Base-by-base conservation (phyloP, 2,329 filamentous ascomycete species). In the Pseudovirgaria hyperparasitica region DNA sequence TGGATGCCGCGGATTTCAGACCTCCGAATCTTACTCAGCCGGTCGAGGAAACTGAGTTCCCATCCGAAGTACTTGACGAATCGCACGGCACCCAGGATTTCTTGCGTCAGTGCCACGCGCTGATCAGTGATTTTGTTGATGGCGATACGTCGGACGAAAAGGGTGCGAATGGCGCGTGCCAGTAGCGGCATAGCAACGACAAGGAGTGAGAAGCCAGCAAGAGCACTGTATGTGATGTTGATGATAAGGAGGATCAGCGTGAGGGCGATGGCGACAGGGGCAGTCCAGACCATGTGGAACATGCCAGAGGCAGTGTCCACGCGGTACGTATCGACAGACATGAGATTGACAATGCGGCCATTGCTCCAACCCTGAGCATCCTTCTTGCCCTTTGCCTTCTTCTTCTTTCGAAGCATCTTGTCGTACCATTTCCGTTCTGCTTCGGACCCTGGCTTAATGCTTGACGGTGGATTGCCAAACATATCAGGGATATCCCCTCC, bases 61-160 rank as follows among this genome's bases (percentile, higher is more conserved):
- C 87, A 96, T 6, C 85, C 86, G 48, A 94, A 96, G 52, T 74
- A 94, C 52, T 96, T 96, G 56, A 96, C 87, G 45, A 96, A 94
- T 15, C 86, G 72, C 14, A 94, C 86, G 0, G 84, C 82, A 40
- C 85, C 78, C 9, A 96, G 47, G 27, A 96, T 92, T 48, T 96
- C 87, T 48, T 94, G 86, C 0, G 85, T 94, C 18, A 96, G 61
- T 27, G 80, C 80, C 6, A 96, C 86, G 36, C 87, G 73, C 55
- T 92, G 81, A 48, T 96, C 87, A 2, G 87, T 96, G 33, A 94
- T 72, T 45, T 85, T 86, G 65, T 94, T 96, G 62, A 96, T 94
- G 16, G 55, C 63, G 41, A 72, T 72, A 43, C 90, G 72, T 27
- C 84, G 74, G 10, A 58, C 59, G 53, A 94, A 82, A 10, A 96